Conservation (phyloP, 192 early-diverging fungal genomes). For the Podila horticola region DNA sequence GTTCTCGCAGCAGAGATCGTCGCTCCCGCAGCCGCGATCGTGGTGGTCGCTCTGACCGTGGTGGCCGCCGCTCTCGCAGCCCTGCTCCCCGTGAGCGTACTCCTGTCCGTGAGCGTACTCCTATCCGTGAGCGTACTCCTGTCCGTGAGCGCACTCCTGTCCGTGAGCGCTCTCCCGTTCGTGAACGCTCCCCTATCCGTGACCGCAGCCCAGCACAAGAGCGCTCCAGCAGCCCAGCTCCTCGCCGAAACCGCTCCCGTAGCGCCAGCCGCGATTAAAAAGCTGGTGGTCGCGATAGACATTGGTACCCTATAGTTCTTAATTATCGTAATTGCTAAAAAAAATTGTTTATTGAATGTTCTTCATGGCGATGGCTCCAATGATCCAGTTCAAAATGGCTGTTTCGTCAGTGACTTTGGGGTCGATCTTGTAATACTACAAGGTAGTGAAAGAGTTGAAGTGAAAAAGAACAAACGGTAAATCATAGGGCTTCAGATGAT, state of each 20-base stretch:
- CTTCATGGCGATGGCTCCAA: conserved; percentile 67
- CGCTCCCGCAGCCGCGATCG: conserved; percentile 55
- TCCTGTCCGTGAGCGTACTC: conserved; percentile 20
- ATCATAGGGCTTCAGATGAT: neutral
- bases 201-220: conserved; percentile 10
- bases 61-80: conserved; percentile 54
- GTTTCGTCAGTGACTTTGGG: conserved; percentile 47
- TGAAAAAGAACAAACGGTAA: neutral
- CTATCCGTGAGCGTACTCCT: conserved; percentile 24
- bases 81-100: conserved; percentile 18
- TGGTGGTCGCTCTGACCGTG: conserved; percentile 48
- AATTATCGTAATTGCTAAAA: conserved; percentile 2
- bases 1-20: conserved; percentile 61
- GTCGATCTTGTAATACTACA: conserved; percentile 63
- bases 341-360: conserved; percentile 31
- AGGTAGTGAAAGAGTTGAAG: neutral
- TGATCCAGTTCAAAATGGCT: conserved; percentile 56
- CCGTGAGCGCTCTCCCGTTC: conserved; percentile 11
- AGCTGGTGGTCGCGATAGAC: neutral
- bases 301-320: conserved; percentile 7
- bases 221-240: conserved; percentile 28
- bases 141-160: conserved; percentile 30
- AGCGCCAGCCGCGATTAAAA: conserved; percentile 42
- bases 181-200: conserved; percentile 19
- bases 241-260: conserved; percentile 23